Evolutionary conservation across 345 rosid species (phyloP), one percentile per base, ranked within the genome.

Genomic region (Salix viminalis): DNA sequence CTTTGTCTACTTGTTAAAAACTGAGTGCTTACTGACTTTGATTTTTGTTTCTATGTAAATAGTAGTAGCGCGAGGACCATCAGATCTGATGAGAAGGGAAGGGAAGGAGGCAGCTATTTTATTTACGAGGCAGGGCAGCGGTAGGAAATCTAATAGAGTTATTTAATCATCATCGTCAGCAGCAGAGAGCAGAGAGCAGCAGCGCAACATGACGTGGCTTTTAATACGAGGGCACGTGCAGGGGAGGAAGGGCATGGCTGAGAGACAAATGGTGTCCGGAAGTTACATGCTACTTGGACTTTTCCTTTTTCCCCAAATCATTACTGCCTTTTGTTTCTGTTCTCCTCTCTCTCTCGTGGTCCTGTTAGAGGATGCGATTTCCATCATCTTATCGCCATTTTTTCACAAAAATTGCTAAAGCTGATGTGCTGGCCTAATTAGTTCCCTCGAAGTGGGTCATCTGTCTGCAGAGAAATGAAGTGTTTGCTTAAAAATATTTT

Each of bases 211-310:
- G 73, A 83, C 82, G 87, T 85, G 87, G 87, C 87, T 41, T 79
- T 77, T 70, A 65, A 60, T 69, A 78, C 72, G 81, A 77, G 79
- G 87, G 81, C 87, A 87, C 91, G 81, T 86, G 87, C 81, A 69
- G n/a, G 7, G 34, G 21, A 65, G 78, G 72, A 77, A 68, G 78
- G 76, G 70, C 41, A 36, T 36, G 70, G 67, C 66, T 28, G 58
- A 65, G 58, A 65, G 83, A 83, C 85, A 86, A 62, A 74, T 75
- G 88, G 73, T 75, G 69, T 24, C 77, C 37, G 60, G 79, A 68
- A 39, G 77, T 75, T 82, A 46, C 85, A 74, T 78, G 70, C 77
- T 48, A 18, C 52, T 28, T 4, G 46, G 52, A 41, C 19, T 26
- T 58, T 64, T 21, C 21, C 36, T 58, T 19, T 64, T 39, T 15